phyloP scores from a whole-genome alignment of 169 alveolate species.

The Sarcocystis neurona region DNA sequence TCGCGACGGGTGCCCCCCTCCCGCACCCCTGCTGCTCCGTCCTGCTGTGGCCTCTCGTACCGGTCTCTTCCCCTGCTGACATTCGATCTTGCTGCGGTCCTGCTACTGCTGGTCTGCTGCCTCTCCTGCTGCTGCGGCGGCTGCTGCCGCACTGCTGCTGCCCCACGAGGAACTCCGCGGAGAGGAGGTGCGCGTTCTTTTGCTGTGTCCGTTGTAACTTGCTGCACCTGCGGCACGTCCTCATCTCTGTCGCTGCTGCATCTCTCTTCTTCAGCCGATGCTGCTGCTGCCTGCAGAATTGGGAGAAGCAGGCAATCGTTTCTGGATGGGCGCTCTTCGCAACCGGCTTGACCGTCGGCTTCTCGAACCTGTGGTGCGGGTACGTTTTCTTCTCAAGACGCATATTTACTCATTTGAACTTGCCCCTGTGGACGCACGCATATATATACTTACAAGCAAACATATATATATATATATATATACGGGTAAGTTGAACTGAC shows the following conservation, averaged over 20 bases:
- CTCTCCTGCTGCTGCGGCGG: background rate
- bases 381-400: too few species aligned
- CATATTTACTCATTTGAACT: too few species aligned
- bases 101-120: background rate
- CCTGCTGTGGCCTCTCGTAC: background rate
- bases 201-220: background rate
- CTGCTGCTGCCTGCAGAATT: slow-evolving; percentile 65
- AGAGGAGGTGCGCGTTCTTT: background rate
- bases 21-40: background rate
- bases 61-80: background rate
- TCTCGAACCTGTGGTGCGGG: slow-evolving; percentile 98
- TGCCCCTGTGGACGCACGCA: too few species aligned
- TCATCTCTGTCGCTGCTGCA: too few species aligned
- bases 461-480: too few species aligned
- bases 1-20: background rate
- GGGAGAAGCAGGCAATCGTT: slow-evolving; percentile 72
- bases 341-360: slow-evolving; percentile 98
- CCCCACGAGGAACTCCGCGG: background rate
- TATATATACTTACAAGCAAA: too few species aligned
- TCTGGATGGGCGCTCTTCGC: slow-evolving; percentile 95
- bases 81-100: background rate
- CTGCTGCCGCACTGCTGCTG: background rate
- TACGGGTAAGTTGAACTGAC: too few species aligned
- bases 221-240: too few species aligned
- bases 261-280: too few species aligned